phyloP scores from a whole-genome alignment of 2,329 filamentous ascomycete genomes.

The Botrytis hyacinthi region DNA sequence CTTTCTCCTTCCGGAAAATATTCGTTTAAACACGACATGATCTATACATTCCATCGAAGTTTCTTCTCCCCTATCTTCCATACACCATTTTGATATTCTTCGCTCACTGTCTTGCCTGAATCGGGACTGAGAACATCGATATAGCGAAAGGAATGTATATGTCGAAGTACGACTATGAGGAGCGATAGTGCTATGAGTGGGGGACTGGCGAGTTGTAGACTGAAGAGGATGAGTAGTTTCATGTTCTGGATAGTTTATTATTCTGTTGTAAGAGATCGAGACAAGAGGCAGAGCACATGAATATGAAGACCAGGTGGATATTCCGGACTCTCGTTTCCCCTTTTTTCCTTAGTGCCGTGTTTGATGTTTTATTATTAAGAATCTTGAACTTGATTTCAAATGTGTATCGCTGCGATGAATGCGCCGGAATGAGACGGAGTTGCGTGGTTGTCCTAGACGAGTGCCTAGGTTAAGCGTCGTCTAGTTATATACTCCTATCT shows the following conservation, averaged over 20 bases:
- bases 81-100: background rate
- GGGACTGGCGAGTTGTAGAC: background rate
- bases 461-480: background rate
- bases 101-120: background rate
- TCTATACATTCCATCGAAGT: background rate
- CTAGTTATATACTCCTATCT: background rate
- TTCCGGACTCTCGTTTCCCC: background rate
- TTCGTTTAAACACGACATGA: background rate
- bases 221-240: background rate
- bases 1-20: too few relatives aligned
- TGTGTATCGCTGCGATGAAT: background rate
- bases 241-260: background rate
- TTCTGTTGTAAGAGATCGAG: background rate
- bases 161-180: background rate
- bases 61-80: background rate
- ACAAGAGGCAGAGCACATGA: background rate
- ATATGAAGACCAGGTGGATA: background rate
- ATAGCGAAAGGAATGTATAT: background rate
- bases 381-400: background rate
- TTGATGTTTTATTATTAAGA: too few relatives aligned
- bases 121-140: background rate
- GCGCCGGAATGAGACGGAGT: background rate
- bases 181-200: background rate
- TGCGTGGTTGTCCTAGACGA: background rate
- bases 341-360: too few relatives aligned